Base-by-base conservation (phyloP, 106 monocot genomes). In the Dactylorhiza incarnata region DNA sequence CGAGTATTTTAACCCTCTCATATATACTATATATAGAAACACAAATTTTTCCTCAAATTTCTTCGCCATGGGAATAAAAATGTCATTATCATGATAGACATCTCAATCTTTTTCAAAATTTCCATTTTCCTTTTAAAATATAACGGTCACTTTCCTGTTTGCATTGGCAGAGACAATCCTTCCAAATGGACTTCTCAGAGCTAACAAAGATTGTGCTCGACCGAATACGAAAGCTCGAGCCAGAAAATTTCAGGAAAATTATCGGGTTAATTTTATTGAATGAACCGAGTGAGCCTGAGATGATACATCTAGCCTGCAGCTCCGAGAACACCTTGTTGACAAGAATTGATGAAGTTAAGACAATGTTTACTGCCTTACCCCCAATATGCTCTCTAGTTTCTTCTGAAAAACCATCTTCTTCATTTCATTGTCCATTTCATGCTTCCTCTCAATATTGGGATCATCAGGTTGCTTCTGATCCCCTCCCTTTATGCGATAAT, bases 261-360 rank as follows among this genome's bases (percentile, higher is more conserved):
- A 48, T 88, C 17, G 95, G 89, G 7, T 86, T 80, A 67, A 75
- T 95, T 20, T 65, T 92, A 22, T 48, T 92, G 6, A 86, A 72
- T 19, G 77, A 86, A 16, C 78, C 86, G 9, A 72, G 43, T 9
- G 78, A 88, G 47, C 54, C 81, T 46, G 87, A 92, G 80, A 81
- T 89, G 73, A 45, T 84, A 20, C 81, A 82, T 37, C 63, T 96
- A 13, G 95, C 89, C 25, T 80, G 79, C 74, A 81, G 86, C 20
- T 76, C 87, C 8, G 92, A 92, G 5, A 76, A 72, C 1, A 43
- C 53, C 10, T 68, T 95, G 7, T 49, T 78, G 17, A 77, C 83
- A n/a, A 82, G 74, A n/a, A 79, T 93, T 7, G 74, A 72, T 7
- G 87, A 93, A 20, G 82, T 81, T 5, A 93, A 91, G 71, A 59